Evolutionary conservation across 192 early-diverging fungal species (phyloP).

Genomic region (Umbelopsis vinacea): DNA sequence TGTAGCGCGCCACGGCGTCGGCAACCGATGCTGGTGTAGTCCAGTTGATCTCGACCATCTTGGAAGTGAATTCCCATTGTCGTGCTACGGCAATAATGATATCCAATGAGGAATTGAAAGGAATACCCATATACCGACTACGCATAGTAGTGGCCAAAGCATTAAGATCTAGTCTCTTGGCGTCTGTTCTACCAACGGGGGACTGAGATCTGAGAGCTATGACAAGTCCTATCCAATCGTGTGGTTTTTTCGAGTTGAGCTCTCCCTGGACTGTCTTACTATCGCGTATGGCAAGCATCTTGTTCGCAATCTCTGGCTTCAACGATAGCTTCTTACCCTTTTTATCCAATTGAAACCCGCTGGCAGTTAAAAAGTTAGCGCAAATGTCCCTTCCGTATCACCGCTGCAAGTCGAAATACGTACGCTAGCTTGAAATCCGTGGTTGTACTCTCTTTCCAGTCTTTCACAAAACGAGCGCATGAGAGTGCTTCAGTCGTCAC

Average conservation of each 20-base stretch:
- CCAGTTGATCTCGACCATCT: conserved; percentile 52
- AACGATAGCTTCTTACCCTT: not conserved
- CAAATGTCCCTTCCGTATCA: not conserved
- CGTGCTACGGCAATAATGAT: conserved; percentile 52
- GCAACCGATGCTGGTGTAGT: conserved; percentile 25
- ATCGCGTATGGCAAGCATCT: not conserved
- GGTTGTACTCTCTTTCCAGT: not conserved
- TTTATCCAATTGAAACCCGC: not conserved
- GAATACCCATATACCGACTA: conserved; percentile 45
- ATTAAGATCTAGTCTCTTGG: not conserved
- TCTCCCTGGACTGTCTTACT: not conserved
- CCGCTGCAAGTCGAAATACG: not conserved
- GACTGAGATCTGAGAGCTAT: not conserved
- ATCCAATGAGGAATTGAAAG: conserved; percentile 47
- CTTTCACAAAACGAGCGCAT: not conserved
- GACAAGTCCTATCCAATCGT: not conserved
- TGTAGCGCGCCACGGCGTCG: conserved; percentile 47
- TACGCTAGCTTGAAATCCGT: not conserved
- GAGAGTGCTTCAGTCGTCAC: not conserved
- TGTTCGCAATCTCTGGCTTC: not conserved
- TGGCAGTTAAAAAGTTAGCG: not conserved
- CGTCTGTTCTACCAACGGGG: not conserved
- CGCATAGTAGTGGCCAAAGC: not conserved
- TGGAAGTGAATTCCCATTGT: conserved; percentile 55
- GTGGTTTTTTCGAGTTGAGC: not conserved